phyloP scores from a whole-genome alignment of 257 asterid species.

The Ballota nigra region DNA sequence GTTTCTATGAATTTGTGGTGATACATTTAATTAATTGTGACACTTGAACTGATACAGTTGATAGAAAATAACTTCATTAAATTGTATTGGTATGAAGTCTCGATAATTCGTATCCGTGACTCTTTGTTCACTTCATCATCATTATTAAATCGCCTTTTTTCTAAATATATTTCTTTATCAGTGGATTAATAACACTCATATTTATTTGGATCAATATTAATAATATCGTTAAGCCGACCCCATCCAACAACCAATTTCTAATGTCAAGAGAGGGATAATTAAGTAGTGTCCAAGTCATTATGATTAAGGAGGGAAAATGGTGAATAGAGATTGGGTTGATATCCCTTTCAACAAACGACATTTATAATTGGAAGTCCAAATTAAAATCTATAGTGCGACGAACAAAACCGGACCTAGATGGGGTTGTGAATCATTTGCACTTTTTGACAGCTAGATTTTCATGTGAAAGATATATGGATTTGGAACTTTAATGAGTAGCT shows the following conservation, averaged over 20 bases:
- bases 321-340: neutral
- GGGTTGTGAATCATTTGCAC: conserved; percentile 14
- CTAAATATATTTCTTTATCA: neutral
- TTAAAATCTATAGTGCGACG: neutral
- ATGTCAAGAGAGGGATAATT: neutral
- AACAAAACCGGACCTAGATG: conserved; percentile 9
- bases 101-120: neutral
- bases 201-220: neutral
- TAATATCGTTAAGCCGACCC: neutral
- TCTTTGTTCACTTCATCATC: conserved; percentile 7
- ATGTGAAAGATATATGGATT: neutral
- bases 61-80: neutral
- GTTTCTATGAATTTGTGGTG: neutral
- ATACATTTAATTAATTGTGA: neutral
- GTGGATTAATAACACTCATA: neutral
- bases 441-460: conserved; percentile 7
- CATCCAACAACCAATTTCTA: neutral
- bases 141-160: neutral
- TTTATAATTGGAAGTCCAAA: conserved; percentile 10
- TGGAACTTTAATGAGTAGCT: neutral
- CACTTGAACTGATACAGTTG: neutral
- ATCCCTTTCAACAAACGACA: conserved; percentile 21
- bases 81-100: neutral
- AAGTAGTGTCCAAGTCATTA: neutral
- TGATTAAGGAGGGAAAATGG: conserved; percentile 15